phyloP scores from a whole-genome alignment of 495 filamentous ascomycete genomes.

The Talaromyces borbonicus region DNA sequence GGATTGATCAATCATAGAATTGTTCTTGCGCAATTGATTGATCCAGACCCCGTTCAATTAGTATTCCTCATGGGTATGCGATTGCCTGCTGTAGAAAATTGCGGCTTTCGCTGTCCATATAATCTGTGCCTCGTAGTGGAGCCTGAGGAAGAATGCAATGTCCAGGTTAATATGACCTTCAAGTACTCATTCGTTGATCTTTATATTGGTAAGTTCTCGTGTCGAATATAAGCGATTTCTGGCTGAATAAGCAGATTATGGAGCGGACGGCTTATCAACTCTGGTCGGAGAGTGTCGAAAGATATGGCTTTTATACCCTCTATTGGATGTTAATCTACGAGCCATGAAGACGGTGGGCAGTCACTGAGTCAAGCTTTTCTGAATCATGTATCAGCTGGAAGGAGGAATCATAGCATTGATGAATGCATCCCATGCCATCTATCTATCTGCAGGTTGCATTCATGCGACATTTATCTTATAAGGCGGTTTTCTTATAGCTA shows the following conservation, averaged over 20 bases:
- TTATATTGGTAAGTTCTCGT: slow-evolving; percentile 9
- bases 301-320: slow-evolving; percentile 13
- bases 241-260: slow-evolving; percentile 4
- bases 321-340: slow-evolving; percentile 9
- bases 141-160: slow-evolving; percentile 9
- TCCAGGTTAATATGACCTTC: slow-evolving; percentile 12
- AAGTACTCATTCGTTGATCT: slow-evolving; percentile 14
- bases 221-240: background rate
- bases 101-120: slow-evolving; percentile 7
- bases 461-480: slow-evolving; percentile 12
- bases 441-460: slow-evolving; percentile 9
- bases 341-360: slow-evolving; percentile 8
- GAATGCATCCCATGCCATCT: slow-evolving; percentile 11
- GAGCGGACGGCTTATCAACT: slow-evolving; percentile 12
- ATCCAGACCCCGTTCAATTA: slow-evolving; percentile 1
- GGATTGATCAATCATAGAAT: slow-evolving; percentile 3
- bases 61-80: slow-evolving; percentile 9
- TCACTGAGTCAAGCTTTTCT: slow-evolving; percentile 7
- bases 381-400: slow-evolving; percentile 8
- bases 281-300: slow-evolving; percentile 12
- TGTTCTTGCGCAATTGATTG: slow-evolving; percentile 8
- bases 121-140: slow-evolving; percentile 8
- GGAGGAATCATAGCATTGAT: slow-evolving; percentile 11
- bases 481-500: slow-evolving; percentile 12
- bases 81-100: slow-evolving; percentile 3